Evolutionary conservation across 2,329 filamentous ascomycete genomes (phyloP).

Genomic region (Fusarium pseudoanthophilum): DNA sequence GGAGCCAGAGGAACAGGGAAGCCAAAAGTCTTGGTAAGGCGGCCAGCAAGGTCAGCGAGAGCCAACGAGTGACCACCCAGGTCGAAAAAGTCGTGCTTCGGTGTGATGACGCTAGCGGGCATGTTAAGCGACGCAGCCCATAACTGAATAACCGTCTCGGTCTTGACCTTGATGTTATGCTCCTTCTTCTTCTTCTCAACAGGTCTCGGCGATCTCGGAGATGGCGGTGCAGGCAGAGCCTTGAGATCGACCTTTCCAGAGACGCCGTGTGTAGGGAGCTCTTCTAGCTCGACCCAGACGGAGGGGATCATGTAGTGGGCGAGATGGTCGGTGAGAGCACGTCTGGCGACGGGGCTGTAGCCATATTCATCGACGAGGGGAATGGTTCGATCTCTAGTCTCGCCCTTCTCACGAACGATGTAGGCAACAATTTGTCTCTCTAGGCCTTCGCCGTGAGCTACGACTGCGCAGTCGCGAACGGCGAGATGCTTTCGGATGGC

Average conservation of each 20-base stretch:
- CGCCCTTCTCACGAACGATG: constrained; percentile 74
- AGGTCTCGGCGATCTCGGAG: constrained; percentile 57
- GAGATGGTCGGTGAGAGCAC: constrained; percentile 71
- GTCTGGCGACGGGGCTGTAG: constrained; percentile 75
- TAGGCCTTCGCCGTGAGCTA: constrained; percentile 79
- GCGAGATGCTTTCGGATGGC: constrained; percentile 76
- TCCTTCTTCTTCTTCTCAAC: constrained; percentile 57
- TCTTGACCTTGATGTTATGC: constrained; percentile 71
- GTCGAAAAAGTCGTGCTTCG: constrained; percentile 82
- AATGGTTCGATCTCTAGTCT: constrained; percentile 65
- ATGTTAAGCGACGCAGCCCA: constrained; percentile 79
- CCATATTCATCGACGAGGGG: constrained; percentile 76
- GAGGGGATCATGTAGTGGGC: constrained; percentile 87
- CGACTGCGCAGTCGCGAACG: constrained; percentile 76
- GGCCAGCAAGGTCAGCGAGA: constrained; percentile 80
- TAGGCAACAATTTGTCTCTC: constrained; percentile 82
- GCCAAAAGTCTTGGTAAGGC: constrained; percentile 75
- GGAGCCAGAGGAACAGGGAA: constrained; percentile 77
- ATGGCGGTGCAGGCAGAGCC: constrained; percentile 72
- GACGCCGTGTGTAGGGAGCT: constrained; percentile 79
- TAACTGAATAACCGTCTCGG: constrained; percentile 74
- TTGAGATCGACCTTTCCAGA: constrained; percentile 84
- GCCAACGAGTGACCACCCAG: constrained; percentile 82
- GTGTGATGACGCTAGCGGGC: constrained; percentile 70
- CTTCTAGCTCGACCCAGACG: constrained; percentile 78